Conservation (phyloP, 1,284 basidiomycete genomes). For the Gastroboletus turbinatus region DNA sequence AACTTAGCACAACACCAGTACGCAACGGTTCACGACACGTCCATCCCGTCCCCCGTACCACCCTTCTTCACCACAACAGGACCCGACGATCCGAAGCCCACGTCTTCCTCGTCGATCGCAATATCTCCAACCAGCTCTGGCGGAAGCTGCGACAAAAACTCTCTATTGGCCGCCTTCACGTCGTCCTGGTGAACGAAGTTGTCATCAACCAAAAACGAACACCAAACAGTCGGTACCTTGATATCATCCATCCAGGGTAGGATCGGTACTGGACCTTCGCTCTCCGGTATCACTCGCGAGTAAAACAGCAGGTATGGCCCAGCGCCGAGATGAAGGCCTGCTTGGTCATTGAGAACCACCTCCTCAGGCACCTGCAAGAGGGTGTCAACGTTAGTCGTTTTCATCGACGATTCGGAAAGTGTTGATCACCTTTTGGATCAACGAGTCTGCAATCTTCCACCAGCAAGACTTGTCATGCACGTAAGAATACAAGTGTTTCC, state of each 20-base stretch:
- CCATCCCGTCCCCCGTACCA: slow-evolving; percentile 13
- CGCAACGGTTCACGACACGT: slow-evolving; percentile 13
- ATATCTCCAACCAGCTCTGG: slow-evolving; percentile 30
- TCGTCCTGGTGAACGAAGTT: slow-evolving; percentile 20
- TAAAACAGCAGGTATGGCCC: slow-evolving; percentile 76
- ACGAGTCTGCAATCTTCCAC: slow-evolving; percentile 78
- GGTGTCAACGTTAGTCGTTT: neutral
- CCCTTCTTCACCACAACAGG: neutral
- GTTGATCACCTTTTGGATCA: slow-evolving; percentile 53
- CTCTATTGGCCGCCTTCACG: slow-evolving; percentile 27
- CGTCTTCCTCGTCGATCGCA: slow-evolving; percentile 13
- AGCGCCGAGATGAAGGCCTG: slow-evolving; percentile 68
- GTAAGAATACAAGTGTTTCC: slow-evolving; percentile 74
- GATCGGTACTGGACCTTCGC: slow-evolving; percentile 6
- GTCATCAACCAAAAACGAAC: slow-evolving; percentile 2
- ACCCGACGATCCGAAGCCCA: neutral
- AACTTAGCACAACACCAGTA: too few relatives aligned
- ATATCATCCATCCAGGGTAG: slow-evolving; percentile 43
- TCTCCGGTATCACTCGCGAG: slow-evolving; percentile 49
- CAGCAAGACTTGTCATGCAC: slow-evolving; percentile 61
- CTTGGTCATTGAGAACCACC: slow-evolving; percentile 45
- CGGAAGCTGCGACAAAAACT: slow-evolving; percentile 31
- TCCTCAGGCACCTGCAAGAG: slow-evolving; percentile 61
- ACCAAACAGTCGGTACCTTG: slow-evolving; percentile 31
- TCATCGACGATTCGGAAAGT: neutral